These are phyloP conservation scores for Hyaloscypha variabilis DNA, from an alignment of 495 filamentous ascomycete genomes.

Conservation along the genomic window DNA sequence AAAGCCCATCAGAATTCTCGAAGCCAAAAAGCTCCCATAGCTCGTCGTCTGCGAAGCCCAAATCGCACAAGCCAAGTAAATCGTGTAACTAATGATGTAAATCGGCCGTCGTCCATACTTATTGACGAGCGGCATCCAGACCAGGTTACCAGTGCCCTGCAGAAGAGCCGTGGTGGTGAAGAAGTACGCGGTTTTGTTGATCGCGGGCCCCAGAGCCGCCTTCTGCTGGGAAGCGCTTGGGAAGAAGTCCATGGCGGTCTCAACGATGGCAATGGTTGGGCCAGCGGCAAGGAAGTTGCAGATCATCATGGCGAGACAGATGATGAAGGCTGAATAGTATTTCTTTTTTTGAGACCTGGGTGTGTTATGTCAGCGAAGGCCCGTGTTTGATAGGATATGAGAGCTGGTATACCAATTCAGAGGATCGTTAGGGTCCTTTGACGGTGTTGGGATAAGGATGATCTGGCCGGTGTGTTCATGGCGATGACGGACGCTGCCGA, in stretches of 20 bases:
- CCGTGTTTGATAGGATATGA: background rate
- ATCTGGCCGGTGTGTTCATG: slow-evolving; percentile 50
- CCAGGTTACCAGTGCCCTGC: slow-evolving; percentile 52
- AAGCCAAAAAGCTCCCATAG: slow-evolving; percentile 46
- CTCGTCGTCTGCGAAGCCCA: slow-evolving; percentile 49
- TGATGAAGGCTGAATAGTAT: slow-evolving; percentile 49
- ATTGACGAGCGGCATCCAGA: slow-evolving; percentile 58
- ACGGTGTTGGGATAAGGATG: slow-evolving; percentile 57
- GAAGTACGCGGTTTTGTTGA: slow-evolving; percentile 53
- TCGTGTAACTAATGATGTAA: slow-evolving; percentile 49
- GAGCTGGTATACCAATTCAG: slow-evolving; percentile 47
- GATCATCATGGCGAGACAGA: slow-evolving; percentile 55
- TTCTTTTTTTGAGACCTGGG: slow-evolving; percentile 48
- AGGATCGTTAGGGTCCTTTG: slow-evolving; percentile 62
- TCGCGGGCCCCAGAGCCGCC: slow-evolving; percentile 30
- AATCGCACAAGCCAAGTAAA: slow-evolving; percentile 45
- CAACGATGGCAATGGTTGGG: slow-evolving; percentile 53
- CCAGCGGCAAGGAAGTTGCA: slow-evolving; percentile 59
- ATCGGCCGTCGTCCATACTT: slow-evolving; percentile 58
- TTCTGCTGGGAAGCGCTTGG: slow-evolving; percentile 30
- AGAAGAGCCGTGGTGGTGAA: slow-evolving; percentile 53
- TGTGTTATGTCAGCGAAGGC: background rate
- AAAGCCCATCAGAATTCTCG: slow-evolving; percentile 52
- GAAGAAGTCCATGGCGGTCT: slow-evolving; percentile 50
- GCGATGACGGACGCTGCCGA: slow-evolving; percentile 52